phyloP scores from a whole-genome alignment of 2,329 filamentous ascomycete genomes.

The Fusarium sp. region DNA sequence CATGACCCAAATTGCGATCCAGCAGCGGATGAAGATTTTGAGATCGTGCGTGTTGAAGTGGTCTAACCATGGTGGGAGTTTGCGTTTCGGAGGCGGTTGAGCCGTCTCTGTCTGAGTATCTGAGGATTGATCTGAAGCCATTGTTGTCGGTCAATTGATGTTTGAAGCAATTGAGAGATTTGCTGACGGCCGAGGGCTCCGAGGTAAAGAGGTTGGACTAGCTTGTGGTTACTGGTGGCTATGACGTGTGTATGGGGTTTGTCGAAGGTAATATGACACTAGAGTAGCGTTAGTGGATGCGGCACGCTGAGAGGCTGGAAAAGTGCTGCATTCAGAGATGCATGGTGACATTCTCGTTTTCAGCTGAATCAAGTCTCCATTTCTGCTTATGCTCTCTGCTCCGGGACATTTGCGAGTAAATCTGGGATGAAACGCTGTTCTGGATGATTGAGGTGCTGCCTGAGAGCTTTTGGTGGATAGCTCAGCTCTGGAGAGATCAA shows the following conservation, averaged over 20 bases:
- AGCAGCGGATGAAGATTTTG: constrained; percentile 60
- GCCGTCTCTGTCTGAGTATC: not conserved
- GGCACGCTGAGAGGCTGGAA: not conserved
- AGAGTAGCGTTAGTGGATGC: not conserved
- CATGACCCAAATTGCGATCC: constrained; percentile 58
- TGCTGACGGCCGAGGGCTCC: not conserved
- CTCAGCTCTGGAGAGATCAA: not conserved
- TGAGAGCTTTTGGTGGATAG: no score
- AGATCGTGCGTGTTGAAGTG: constrained; percentile 61
- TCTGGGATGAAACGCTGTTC: no score
- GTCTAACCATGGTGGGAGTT: constrained; percentile 52
- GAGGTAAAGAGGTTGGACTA: not conserved
- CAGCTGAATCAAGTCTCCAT: not conserved
- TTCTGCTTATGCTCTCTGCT: not conserved
- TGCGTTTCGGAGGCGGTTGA: not conserved
- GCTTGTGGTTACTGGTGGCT: not conserved
- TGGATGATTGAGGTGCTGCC: no score
- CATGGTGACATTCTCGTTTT: not conserved
- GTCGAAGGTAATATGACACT: constrained; percentile 2
- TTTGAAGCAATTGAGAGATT: not conserved
- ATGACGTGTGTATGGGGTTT: constrained; percentile 16
- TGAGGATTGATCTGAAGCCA: constrained; percentile 15
- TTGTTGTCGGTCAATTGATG: no score
- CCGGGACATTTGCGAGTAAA: no score
- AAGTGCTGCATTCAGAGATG: not conserved